These are phyloP conservation scores for Aspergillus fischeri DNA, from an alignment of 2,329 filamentous ascomycete species.

Conservation along the genomic window DNA sequence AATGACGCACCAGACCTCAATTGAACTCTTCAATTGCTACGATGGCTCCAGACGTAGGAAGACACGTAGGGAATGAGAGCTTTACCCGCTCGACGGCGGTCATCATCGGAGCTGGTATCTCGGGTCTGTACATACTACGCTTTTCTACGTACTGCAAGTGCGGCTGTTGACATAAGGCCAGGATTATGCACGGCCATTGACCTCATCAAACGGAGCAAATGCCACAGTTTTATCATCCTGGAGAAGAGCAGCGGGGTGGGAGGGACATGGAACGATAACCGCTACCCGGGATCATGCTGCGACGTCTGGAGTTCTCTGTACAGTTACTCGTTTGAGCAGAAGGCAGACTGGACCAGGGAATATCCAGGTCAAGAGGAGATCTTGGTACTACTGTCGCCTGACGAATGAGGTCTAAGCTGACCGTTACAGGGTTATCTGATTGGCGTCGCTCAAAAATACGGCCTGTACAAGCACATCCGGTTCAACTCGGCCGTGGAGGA, in stretches of 20 bases:
- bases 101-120: constrained; percentile 55
- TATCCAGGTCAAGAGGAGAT: constrained; percentile 61
- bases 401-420: neutral
- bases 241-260: constrained; percentile 53
- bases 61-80: constrained; percentile 43
- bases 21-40: neutral
- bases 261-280: constrained; percentile 55
- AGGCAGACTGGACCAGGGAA: constrained; percentile 54
- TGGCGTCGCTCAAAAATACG: constrained; percentile 50
- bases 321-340: constrained; percentile 59
- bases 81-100: constrained; percentile 52
- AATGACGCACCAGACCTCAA: neutral
- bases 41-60: neutral
- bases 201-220: constrained; percentile 46
- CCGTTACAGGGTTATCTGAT: constrained; percentile 46
- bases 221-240: constrained; percentile 52
- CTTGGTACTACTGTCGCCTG: constrained; percentile 28
- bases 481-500: constrained; percentile 54
- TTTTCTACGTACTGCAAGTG: neutral
- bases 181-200: constrained; percentile 57
- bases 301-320: constrained; percentile 56
- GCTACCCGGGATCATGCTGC: constrained; percentile 55
- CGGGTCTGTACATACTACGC: constrained; percentile 32
- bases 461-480: constrained; percentile 54
- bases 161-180: constrained; percentile 4